phyloP scores from a whole-genome alignment of 176 grass and related monocot genomes.

The Pontederia crassipes region DNA sequence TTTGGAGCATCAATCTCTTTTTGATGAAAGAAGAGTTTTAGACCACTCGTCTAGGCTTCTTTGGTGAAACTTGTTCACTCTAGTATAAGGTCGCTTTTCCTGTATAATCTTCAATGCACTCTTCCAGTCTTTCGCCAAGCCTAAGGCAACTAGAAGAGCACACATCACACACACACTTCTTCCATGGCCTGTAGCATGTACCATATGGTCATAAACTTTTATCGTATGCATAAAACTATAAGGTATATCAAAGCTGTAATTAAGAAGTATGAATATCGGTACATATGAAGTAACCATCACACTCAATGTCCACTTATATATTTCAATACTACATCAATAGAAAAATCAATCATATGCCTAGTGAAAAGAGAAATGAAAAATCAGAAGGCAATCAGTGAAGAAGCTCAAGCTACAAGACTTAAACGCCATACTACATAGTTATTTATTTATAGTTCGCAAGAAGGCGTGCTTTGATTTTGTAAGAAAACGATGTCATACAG shows the following conservation, averaged over 20 bases:
- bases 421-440: too few species aligned
- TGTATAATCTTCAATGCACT: constrained; percentile 69
- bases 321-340: too few species aligned
- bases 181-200: constrained; percentile 65
- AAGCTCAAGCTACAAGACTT: too few species aligned
- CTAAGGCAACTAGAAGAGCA: constrained; percentile 66
- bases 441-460: too few species aligned
- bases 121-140: constrained; percentile 87
- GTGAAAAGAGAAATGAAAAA: too few species aligned
- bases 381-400: too few species aligned
- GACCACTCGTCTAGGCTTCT: constrained; percentile 87
- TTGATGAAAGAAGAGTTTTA: constrained; percentile 49
- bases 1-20: constrained; percentile 7
- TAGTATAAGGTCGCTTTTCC: constrained; percentile 69
- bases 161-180: constrained; percentile 96
- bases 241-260: neutral
- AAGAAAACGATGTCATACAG: too few species aligned
- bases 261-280: too few species aligned
- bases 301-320: too few species aligned
- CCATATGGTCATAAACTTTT: neutral
- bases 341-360: too few species aligned
- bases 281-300: too few species aligned
- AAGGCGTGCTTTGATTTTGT: too few species aligned
- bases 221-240: constrained; percentile 3
- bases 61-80: constrained; percentile 76